A percentile compares a stretch with the other conserved stretches of the same genome.
Conservation (phyloP, 2,329 filamentous ascomycete species). For the Colletotrichum eremochloae region DNA sequence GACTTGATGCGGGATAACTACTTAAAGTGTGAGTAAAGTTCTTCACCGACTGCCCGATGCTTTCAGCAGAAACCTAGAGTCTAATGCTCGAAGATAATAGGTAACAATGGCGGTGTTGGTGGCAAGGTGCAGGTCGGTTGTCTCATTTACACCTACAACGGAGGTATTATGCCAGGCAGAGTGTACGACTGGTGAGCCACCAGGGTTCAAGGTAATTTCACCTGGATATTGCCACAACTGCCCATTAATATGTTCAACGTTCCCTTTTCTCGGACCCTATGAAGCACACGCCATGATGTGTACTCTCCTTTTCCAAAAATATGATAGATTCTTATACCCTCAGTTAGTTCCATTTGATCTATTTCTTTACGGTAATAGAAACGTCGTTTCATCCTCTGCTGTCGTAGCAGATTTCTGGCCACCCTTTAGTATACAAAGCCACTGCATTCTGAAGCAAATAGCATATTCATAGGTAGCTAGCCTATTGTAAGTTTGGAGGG, state of each 20-base stretch:
- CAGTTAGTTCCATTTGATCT: not conserved
- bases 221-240: not conserved
- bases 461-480: no score
- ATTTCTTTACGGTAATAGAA: not conserved
- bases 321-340: not conserved
- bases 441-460: no score
- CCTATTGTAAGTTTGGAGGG: not conserved
- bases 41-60: accelerated
- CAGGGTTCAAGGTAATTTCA: not conserved
- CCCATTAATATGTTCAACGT: not conserved
- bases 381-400: not conserved
- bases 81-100: not conserved
- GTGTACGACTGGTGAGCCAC: constrained; percentile 1
- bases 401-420: no score
- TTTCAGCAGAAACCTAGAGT: no score
- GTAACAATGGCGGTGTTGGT: constrained; percentile 9
- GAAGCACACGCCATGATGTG: no score
- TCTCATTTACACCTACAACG: constrained; percentile 15
- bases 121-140: constrained; percentile 6
- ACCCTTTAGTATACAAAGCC: not conserved
- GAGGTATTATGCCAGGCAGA: not conserved
- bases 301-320: not conserved
- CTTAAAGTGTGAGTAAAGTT: not conserved
- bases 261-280: not conserved
- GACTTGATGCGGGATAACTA: constrained; percentile 8